phyloP scores from a whole-genome alignment of 2,329 filamentous ascomycete species.

The Verticillium zaregamsianum region DNA sequence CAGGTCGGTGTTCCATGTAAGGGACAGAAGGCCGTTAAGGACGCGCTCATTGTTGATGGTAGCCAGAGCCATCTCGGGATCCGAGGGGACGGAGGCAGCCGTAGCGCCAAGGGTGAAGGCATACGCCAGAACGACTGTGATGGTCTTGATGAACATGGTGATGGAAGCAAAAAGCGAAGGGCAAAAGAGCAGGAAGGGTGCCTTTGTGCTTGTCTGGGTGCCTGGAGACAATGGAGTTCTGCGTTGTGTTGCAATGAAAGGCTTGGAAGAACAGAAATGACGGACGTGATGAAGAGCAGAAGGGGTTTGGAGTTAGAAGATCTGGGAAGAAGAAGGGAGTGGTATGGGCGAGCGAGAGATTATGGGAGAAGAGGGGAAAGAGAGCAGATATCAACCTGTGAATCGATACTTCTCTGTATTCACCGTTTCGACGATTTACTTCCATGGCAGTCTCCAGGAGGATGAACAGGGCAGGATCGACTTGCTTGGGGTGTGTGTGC shows the following conservation, averaged over 20 bases:
- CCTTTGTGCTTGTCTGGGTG: background rate
- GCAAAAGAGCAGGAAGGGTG: background rate
- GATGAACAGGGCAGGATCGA: background rate
- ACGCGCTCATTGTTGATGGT: background rate
- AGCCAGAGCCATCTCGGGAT: background rate
- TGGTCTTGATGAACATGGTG: background rate
- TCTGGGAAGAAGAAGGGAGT: background rate
- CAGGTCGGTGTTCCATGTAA: conserved; percentile 22
- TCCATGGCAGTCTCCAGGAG: background rate
- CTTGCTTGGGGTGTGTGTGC: background rate
- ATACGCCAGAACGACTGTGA: background rate
- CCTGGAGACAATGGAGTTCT: too few relatives aligned
- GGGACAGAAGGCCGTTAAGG: background rate
- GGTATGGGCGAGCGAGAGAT: background rate
- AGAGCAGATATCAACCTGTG: background rate
- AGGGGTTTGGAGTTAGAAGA: background rate
- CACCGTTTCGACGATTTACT: background rate
- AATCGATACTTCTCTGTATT: background rate
- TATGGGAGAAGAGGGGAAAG: background rate
- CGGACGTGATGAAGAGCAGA: background rate
- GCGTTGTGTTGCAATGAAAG: too few relatives aligned
- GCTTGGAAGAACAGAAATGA: background rate
- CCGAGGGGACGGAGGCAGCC: background rate
- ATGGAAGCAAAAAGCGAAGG: background rate
- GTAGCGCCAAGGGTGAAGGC: background rate